phyloP scores from a whole-genome alignment of 139 green algal species.

The Micractinium sp. region DNA sequence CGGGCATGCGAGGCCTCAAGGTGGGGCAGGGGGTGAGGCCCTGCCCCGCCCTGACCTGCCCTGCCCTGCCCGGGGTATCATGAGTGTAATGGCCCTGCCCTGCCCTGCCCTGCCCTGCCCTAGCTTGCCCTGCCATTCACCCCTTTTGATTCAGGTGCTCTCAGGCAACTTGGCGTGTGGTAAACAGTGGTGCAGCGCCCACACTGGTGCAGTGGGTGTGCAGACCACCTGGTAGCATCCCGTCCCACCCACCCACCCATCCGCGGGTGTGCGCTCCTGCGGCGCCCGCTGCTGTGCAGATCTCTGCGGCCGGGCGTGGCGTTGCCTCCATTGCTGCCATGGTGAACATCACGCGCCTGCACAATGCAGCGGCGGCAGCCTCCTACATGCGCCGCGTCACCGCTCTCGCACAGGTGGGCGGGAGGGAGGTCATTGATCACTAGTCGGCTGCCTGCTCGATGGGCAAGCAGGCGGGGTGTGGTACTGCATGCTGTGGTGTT shows the following conservation, averaged over 20 bases:
- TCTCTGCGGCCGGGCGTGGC: conserved; percentile 23
- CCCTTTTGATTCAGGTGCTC: too few species aligned
- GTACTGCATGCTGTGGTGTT: not conserved
- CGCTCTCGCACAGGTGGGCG: conserved; percentile 12
- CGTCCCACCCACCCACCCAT: too few species aligned
- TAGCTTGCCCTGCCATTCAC: too few species aligned
- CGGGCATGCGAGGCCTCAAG: conserved; percentile 23
- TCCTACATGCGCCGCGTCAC: conserved; percentile 38
- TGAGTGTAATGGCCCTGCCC: too few species aligned
- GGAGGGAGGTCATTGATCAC: too few species aligned
- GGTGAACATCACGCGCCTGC: conserved; percentile 37
- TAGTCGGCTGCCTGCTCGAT: not conserved
- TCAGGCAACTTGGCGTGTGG: not conserved
- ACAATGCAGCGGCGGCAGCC: conserved; percentile 22
- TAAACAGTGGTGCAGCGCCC: too few species aligned
- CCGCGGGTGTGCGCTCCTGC: too few species aligned
- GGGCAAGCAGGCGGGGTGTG: not conserved
- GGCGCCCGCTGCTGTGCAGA: not conserved
- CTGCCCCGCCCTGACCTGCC: too few species aligned
- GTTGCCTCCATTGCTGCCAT: conserved; percentile 32
- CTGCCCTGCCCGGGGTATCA: too few species aligned
- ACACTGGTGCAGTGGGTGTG: too few species aligned
- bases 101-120: too few species aligned
- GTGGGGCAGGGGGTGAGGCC: not conserved
- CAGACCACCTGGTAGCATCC: too few species aligned